These are phyloP conservation scores for Emmonsiellopsis sp. DNA, from an alignment of 2,329 filamentous ascomycete genomes.

Conservation along the genomic window DNA sequence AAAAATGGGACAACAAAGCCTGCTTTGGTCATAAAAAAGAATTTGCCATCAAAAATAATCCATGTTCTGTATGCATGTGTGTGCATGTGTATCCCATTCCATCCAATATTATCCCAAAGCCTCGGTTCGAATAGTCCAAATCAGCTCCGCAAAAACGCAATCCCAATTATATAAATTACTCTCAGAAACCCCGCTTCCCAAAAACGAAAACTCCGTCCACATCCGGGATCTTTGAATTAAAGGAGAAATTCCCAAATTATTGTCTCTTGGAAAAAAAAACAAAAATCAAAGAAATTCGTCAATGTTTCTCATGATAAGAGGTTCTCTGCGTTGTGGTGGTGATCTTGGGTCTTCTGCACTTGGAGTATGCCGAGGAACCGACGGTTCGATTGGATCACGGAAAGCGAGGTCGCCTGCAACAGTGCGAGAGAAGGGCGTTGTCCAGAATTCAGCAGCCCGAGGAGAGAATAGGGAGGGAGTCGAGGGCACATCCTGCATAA, in stretches of 20 bases:
- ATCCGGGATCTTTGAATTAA: neutral
- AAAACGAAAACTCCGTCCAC: neutral
- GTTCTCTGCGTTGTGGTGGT: constrained; percentile 29
- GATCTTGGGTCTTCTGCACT: constrained; percentile 29
- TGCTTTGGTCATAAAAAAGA: constrained; percentile 30
- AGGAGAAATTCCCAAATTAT: neutral
- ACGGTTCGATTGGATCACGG: constrained; percentile 8
- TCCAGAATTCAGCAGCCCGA: constrained; percentile 34
- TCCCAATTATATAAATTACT: neutral
- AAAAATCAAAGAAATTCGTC: constrained; percentile 34
- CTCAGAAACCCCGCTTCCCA: neutral
- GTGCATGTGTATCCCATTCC: neutral
- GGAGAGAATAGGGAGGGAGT: constrained; percentile 36
- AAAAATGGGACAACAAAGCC: constrained; percentile 29
- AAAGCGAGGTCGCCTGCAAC: constrained; percentile 25
- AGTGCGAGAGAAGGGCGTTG: constrained; percentile 28
- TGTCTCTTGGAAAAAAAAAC: neutral
- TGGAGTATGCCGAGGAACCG: neutral
- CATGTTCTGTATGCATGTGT: neutral
- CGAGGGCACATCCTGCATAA: constrained; percentile 29
- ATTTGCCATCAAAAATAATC: neutral
- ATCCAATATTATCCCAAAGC: neutral
- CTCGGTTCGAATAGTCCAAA: neutral
- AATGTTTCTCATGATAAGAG: constrained; percentile 37
- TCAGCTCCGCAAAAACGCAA: neutral